phyloP scores from a whole-genome alignment of 108 stramenopile genomes.

The Stephanodiscus minutulus region DNA sequence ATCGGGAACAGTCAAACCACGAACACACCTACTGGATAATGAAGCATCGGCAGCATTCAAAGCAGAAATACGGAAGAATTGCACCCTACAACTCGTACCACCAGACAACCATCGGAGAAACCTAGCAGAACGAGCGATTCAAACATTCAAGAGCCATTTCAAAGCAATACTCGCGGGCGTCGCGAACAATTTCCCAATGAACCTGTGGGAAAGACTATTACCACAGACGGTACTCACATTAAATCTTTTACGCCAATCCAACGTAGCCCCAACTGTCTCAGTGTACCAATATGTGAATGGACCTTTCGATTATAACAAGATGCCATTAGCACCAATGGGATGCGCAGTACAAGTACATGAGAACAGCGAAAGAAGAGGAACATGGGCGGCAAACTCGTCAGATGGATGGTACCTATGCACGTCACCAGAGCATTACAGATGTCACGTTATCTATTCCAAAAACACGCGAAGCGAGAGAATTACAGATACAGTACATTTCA shows the following conservation, averaged over 20 bases:
- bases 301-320: slow-evolving; percentile 46
- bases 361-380: no score
- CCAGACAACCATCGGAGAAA: slow-evolving; percentile 38
- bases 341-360: no score
- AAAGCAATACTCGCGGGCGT: slow-evolving; percentile 30
- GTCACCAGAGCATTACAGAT: slow-evolving; percentile 12
- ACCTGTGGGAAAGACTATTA: slow-evolving; percentile 29
- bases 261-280: slow-evolving; percentile 1
- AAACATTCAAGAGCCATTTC: slow-evolving; percentile 51
- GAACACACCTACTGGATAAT: no score
- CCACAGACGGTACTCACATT: slow-evolving; percentile 21
- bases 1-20: no score
- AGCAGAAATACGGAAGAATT: background rate
- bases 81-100: background rate
- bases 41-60: no score
- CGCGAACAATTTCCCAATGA: slow-evolving; percentile 24
- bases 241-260: background rate
- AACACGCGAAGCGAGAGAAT: no score
- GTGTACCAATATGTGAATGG: slow-evolving; percentile 22
- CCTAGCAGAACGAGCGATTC: slow-evolving; percentile 53
- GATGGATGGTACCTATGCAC: slow-evolving; percentile 44
- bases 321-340: slow-evolving; percentile 57
- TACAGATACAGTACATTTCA: no score
- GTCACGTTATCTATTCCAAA: no score
- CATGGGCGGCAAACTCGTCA: no score